These are phyloP conservation scores for Escovopsis sp. DNA, from an alignment of 2,329 filamentous ascomycete species.

Conservation along the genomic window DNA sequence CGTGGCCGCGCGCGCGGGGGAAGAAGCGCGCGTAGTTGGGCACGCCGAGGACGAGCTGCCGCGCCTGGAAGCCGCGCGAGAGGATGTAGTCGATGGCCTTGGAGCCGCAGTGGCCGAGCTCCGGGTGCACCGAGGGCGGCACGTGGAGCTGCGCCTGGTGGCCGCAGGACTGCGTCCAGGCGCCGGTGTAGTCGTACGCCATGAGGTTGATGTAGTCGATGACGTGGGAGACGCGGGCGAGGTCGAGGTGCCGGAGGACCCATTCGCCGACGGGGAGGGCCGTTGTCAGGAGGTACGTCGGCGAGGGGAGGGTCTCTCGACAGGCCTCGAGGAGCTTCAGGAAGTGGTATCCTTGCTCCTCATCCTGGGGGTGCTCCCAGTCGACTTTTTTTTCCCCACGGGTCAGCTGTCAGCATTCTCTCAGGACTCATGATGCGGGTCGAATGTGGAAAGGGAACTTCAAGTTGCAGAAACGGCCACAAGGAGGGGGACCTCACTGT, in stretches of 20 bases:
- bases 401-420: too few species aligned
- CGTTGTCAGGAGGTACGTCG: slow-evolving; percentile 42
- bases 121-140: slow-evolving; percentile 17
- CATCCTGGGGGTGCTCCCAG: slow-evolving; percentile 49
- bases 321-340: slow-evolving; percentile 40
- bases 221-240: slow-evolving; percentile 32
- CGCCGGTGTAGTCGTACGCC: slow-evolving; percentile 53
- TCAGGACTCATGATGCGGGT: too few species aligned
- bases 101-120: slow-evolving; percentile 31
- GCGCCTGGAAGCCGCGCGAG: slow-evolving; percentile 35
- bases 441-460: neutral
- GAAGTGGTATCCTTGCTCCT: slow-evolving; percentile 41
- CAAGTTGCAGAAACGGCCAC: neutral
- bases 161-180: slow-evolving; percentile 45
- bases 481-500: slow-evolving; percentile 28
- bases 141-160: slow-evolving; percentile 49
- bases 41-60: slow-evolving; percentile 47
- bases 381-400: slow-evolving; percentile 32
- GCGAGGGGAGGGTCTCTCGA: slow-evolving; percentile 37
- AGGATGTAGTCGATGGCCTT: slow-evolving; percentile 40
- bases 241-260: slow-evolving; percentile 44
- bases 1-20: slow-evolving; percentile 34
- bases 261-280: slow-evolving; percentile 50
- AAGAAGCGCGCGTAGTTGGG: slow-evolving; percentile 51
- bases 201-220: slow-evolving; percentile 54